Evolutionary conservation across 1,284 basidiomycete species (phyloP), one percentile per base, ranked within the genome.

Genomic region (Pterula multifida): DNA sequence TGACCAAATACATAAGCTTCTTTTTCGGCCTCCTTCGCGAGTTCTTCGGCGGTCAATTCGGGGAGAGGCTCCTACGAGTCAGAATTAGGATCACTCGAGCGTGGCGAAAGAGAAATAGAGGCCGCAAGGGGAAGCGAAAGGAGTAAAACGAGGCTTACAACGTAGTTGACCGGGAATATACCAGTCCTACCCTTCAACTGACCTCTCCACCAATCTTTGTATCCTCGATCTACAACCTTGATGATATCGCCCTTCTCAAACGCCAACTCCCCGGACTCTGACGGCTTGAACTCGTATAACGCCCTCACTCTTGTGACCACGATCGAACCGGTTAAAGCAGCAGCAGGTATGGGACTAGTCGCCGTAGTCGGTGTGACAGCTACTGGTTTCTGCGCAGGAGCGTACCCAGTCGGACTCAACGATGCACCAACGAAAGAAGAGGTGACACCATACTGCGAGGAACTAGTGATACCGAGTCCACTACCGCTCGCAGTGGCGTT

Each of bases 161-260:
- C 91, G 68, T 98, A 98, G 62, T 96, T 98, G 36, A 97, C 90
- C 0, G 96, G 95, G 66, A 99, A 98, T 54, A 99, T 98, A 12
- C 96, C 96, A 4, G 92, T 93, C 53, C 89, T 74, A 1, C 94
- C 93, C 57, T 87, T 87, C 36, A 93, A 68, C 58, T 98, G 94
- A 1, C 96, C 96, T 45, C 91, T 73, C 94, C 95, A 98, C 96
- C 96, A 99, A 63, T 98, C 92, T 60, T 93, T 88, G 68, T 97
- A 97, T 23, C 88, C 89, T 39, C 90, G 81, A 64, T 98, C 93
- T 9, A 98, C 81, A 13, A 98, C 95, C 58, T 94, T 93, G 69
- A 98, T 94, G 49, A 97, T 72, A 59, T 98, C 96, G 2, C 94
- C 96, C 57, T 89, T 88, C 51, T 89, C 82, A 63, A 99, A 97